phyloP scores from a whole-genome alignment of 495 filamentous ascomycete species.

The Recurvomyces mirabilis region DNA sequence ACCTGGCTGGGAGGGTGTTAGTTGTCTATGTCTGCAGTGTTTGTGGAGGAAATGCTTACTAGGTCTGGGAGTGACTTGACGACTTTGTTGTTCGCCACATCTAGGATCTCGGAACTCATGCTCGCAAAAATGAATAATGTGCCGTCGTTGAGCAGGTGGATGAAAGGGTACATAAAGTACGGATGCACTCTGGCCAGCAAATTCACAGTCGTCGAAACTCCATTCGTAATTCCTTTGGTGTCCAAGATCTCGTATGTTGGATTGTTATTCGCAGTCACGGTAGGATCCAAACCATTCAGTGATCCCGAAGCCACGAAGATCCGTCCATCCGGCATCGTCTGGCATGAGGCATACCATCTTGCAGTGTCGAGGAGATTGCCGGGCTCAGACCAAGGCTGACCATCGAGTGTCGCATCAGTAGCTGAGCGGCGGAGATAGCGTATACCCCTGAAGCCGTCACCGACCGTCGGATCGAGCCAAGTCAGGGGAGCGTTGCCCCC shows the following conservation, averaged over 20 bases:
- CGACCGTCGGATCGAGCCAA: constrained; percentile 47
- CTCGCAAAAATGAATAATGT: constrained; percentile 45
- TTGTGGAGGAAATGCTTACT: background rate
- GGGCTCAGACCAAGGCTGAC: constrained; percentile 44
- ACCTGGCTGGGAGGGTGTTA: constrained; percentile 36
- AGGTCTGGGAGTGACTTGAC: constrained; percentile 43
- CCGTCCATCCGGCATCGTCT: constrained; percentile 44
- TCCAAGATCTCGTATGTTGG: constrained; percentile 51
- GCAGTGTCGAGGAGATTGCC: constrained; percentile 43
- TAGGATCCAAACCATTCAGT: constrained; percentile 49
- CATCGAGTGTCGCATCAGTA: constrained; percentile 37
- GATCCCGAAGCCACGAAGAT: constrained; percentile 53
- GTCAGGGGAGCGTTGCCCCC: constrained; percentile 47
- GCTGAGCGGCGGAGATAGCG: constrained; percentile 42
- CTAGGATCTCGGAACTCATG: constrained; percentile 47
- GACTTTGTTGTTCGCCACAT: constrained; percentile 33
- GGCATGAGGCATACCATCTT: constrained; percentile 51
- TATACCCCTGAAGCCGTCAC: constrained; percentile 47
- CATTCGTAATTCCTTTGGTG: constrained; percentile 32
- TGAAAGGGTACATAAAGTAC: constrained; percentile 57
- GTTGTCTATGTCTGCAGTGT: too few species aligned
- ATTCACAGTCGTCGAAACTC: constrained; percentile 37
- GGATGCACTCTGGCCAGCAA: constrained; percentile 48
- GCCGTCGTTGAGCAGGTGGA: constrained; percentile 48
- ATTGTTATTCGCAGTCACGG: constrained; percentile 47